Percentiles rank a stretch among this genome's conserved stretches.
Conservation (phyloP, 129 eudicot genomes). For the Erigeron canadensis region DNA sequence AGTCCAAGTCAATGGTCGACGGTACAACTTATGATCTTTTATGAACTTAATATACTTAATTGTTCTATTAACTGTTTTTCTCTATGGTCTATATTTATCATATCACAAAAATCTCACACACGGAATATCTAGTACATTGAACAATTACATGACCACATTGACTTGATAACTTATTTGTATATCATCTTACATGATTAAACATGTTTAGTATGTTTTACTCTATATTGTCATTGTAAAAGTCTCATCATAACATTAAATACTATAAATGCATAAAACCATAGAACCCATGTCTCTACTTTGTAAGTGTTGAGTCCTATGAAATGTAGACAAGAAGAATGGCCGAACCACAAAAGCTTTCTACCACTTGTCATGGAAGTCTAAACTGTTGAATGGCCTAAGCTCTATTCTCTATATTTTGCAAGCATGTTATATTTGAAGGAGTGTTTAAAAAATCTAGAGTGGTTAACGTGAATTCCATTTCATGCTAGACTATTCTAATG, state of each 20-base stretch:
- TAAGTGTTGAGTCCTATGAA: not conserved
- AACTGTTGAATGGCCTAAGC: not conserved
- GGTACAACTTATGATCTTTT: constrained; percentile 38
- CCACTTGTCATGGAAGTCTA: not conserved
- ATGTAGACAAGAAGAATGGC: not conserved
- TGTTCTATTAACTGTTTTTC: not conserved
- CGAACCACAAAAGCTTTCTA: not conserved
- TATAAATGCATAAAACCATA: too few relatives aligned
- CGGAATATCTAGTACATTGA: not conserved
- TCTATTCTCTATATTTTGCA: not conserved
- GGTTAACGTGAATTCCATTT: not conserved
- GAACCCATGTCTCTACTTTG: too few relatives aligned
- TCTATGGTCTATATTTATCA: constrained; percentile 6
- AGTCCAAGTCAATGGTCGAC: constrained; percentile 80
- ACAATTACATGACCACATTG: constrained; percentile 18
- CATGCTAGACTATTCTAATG: not conserved
- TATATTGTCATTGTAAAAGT: too few relatives aligned
- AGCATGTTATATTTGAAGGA: not conserved
- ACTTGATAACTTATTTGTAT: constrained; percentile 7
- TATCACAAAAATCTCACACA: constrained; percentile 1
- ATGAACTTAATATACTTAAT: not conserved
- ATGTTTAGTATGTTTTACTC: too few relatives aligned
- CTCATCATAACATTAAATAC: too few relatives aligned
- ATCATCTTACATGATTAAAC: not conserved
- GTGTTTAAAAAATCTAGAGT: not conserved